Conservation (phyloP, 306 rosid species). For the Vigna mungo region DNA sequence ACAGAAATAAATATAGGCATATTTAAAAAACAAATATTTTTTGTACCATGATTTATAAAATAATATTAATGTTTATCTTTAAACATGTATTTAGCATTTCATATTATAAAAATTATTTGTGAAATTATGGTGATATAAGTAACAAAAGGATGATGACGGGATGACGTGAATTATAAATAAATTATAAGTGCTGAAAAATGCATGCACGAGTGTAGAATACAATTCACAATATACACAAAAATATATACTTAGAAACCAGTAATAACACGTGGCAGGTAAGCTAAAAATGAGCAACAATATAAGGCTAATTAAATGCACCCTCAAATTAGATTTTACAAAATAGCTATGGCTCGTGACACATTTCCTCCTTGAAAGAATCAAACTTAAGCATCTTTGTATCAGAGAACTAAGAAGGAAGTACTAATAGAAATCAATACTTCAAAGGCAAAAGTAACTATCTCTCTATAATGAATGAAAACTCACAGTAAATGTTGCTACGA, state of each 20-base stretch:
- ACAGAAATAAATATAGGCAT: too few relatives aligned
- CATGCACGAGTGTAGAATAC: not conserved
- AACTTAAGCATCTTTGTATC: constrained; percentile 53
- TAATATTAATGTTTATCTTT: not conserved
- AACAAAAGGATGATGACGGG: not conserved
- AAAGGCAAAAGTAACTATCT: too few relatives aligned
- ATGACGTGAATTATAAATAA: not conserved
- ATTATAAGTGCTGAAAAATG: too few relatives aligned
- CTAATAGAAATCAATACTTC: too few relatives aligned
- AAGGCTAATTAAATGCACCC: not conserved
- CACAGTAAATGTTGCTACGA: too few relatives aligned
- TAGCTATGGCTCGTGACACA: not conserved
- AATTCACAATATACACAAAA: not conserved
- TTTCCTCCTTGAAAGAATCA: not conserved
- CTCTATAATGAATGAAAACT: too few relatives aligned
- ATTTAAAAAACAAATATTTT: too few relatives aligned
- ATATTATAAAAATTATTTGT: not conserved
- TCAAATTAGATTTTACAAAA: not conserved
- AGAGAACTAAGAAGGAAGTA: constrained; percentile 37
- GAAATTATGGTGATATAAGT: not conserved
- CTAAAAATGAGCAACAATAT: not conserved
- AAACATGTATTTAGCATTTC: not conserved
- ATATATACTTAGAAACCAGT: not conserved
- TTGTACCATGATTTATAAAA: not conserved
- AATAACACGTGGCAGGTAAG: not conserved